These are phyloP conservation scores for Geranium rotundifolium DNA, from an alignment of 345 rosid species.

Conservation along the genomic window DNA sequence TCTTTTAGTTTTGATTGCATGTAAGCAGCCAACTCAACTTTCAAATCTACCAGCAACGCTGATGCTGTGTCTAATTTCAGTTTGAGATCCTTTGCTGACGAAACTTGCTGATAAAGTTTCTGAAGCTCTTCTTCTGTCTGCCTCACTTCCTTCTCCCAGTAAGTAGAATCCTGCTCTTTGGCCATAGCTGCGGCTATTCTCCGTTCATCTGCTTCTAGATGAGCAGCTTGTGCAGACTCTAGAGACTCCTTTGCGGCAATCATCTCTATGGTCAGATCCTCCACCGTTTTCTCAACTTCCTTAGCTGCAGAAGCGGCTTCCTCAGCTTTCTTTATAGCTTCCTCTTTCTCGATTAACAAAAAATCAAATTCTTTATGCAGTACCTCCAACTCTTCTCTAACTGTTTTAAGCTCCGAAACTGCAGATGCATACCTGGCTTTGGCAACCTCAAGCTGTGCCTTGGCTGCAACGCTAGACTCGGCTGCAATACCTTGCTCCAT, in stretches of 20 bases:
- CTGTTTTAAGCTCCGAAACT: conserved; percentile 55
- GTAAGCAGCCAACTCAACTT: conserved; percentile 69
- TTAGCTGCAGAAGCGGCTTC: conserved; percentile 55
- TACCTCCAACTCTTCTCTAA: conserved; percentile 55
- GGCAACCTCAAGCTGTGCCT: conserved; percentile 92
- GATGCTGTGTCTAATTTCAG: conserved; percentile 57
- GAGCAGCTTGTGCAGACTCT: conserved; percentile 85
- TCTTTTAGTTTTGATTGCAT: no score
- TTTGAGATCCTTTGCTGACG: conserved; percentile 63
- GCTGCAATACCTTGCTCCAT: conserved; percentile 87
- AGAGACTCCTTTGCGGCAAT: conserved; percentile 69
- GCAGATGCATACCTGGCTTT: conserved; percentile 69
- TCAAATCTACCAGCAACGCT: conserved; percentile 57
- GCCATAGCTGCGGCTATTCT: conserved; percentile 75
- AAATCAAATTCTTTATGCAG: conserved; percentile 39
- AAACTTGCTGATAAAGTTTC: conserved; percentile 52
- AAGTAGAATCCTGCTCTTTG: conserved; percentile 63
- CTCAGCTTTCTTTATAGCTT: conserved; percentile 59
- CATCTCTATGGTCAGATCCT: conserved; percentile 76
- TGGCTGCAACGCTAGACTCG: conserved; percentile 85
- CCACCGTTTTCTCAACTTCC: conserved; percentile 84
- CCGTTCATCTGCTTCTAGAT: conserved; percentile 86
- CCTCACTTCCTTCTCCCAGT: conserved; percentile 79
- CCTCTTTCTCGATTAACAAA: conserved; percentile 47
- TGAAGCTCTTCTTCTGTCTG: conserved; percentile 81